Percentiles rank a stretch among this genome's conserved stretches.
Evolutionary conservation across 768 basidiomycete genomes (phyloP).

Genomic region (Leccinum boreale): DNA sequence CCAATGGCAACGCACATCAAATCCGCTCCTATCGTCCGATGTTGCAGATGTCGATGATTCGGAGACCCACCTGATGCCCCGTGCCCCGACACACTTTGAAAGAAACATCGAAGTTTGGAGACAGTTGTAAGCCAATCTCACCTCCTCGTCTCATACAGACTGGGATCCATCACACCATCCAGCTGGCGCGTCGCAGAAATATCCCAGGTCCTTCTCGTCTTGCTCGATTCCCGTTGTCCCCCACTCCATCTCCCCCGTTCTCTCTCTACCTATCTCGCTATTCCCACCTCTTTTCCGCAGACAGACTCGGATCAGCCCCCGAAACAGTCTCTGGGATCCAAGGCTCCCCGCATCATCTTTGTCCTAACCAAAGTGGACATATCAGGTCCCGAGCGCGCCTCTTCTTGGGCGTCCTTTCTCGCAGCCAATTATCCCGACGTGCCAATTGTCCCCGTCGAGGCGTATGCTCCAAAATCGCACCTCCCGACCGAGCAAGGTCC

Average conservation of each 20-base stretch:
- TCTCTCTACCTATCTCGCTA: conserved; percentile 57
- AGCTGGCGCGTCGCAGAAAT: conserved; percentile 95
- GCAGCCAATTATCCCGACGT: conserved; percentile 48
- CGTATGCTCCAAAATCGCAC: conserved; percentile 56
- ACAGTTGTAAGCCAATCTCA: conserved; percentile 62
- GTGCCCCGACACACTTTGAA: conserved; percentile 79
- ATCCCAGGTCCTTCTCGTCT: conserved; percentile 81
- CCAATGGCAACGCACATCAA: conserved; percentile 43
- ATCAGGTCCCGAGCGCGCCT: conserved; percentile 58
- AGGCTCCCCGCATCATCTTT: conserved; percentile 45
- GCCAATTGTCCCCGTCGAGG: conserved; percentile 72
- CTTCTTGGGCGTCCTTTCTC: conserved; percentile 66
- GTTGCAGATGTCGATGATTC: conserved; percentile 9
- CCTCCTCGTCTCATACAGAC: neutral
- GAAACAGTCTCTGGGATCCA: conserved; percentile 34
- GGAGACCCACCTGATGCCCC: conserved; percentile 40
- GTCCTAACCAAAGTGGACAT: conserved; percentile 90
- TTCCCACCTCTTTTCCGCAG: conserved; percentile 6
- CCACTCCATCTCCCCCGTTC: conserved; percentile 83
- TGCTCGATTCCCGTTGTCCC: conserved; percentile 89
- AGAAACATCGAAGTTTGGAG: conserved; percentile 93
- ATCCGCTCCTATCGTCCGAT: conserved; percentile 1
- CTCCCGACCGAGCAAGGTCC: conserved; percentile 38
- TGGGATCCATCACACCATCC: conserved; percentile 2
- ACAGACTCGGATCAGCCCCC: conserved; percentile 10